Evolutionary conservation across 768 basidiomycete species (phyloP), one percentile per base, ranked within the genome.

Genomic region (Hygrophoropsis aurantiaca): DNA sequence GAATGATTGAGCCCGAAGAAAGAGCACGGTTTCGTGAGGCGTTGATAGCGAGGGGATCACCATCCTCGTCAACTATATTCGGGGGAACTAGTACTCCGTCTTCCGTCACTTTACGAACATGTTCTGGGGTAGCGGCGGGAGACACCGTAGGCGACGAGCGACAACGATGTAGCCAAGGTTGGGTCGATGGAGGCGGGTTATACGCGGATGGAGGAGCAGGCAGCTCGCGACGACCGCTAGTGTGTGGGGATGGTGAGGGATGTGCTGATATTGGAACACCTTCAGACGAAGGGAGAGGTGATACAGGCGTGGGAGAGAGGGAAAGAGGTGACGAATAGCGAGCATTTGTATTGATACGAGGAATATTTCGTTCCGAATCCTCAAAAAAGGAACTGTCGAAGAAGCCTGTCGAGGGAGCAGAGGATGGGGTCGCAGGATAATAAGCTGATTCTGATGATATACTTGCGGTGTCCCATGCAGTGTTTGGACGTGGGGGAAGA

Each of bases 401-500:
- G 33, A 51, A 67, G 16, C 55, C 56, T 0, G 60, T 55, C 0
- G 78, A 73, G 11, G 79, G 79, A 1, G 76, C 70, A 4, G 65
- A 69, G 2, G 71, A 58, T 1, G 65, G 66, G 0, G 71, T 68
- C n/a, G 57, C 53, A 4, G 74, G 73, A 49, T 68, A 77, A 53
- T 64, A 69, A 2, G 71, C 61, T 0, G 79, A 80, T 42, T 80
- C 80, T 19, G 76, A 68, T 10, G 75, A 73, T 33, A 78, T 77
- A 44, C 76, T 81, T 15, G 57, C 62, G 32, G 59, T 47, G 26
- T 52, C 50, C 32, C 53, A 52, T 20, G 50, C 61, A 40, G 51
- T 65, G 18, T 44, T 60, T 1, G 52, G 65, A 34, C 56, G 55
- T 26, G 58, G 59, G 18, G 53, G 61, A 40, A 53, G 50, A 50